These are phyloP conservation scores for Podaxis pistillaris DNA, from an alignment of 768 basidiomycete species.

Conservation along the genomic window DNA sequence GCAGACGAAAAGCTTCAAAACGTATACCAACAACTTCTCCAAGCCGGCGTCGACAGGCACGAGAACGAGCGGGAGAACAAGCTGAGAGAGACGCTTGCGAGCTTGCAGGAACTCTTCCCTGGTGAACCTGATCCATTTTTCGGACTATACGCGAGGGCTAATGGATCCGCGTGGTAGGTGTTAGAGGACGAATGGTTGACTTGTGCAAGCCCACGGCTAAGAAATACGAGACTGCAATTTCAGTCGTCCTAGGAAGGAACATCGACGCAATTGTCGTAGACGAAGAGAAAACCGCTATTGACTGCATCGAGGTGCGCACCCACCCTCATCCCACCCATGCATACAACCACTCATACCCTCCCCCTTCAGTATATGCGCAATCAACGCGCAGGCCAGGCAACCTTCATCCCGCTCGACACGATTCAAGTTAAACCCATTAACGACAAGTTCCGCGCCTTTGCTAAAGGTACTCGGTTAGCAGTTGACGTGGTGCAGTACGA, in stretches of 20 bases:
- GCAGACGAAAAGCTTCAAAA: conserved; percentile 88
- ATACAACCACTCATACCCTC: background rate
- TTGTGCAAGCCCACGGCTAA: conserved; percentile 91
- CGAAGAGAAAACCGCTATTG: conserved; percentile 94
- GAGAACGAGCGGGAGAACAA: conserved; percentile 82
- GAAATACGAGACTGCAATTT: conserved; percentile 91
- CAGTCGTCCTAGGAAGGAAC: conserved; percentile 90
- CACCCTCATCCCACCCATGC: background rate
- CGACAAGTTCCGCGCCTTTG: conserved; percentile 92
- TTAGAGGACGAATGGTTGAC: conserved; percentile 90
- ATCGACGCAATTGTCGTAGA: conserved; percentile 96
- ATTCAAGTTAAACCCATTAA: conserved; percentile 93
- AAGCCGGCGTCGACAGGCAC: conserved; percentile 86
- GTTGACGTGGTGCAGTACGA: conserved; percentile 86
- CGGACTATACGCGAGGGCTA: background rate
- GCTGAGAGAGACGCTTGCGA: conserved; percentile 83
- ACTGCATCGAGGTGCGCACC: conserved; percentile 83
- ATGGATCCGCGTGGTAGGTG: conserved; percentile 48
- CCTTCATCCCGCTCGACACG: conserved; percentile 97
- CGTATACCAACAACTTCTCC: conserved; percentile 78
- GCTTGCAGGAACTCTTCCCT: conserved; percentile 86
- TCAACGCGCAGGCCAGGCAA: conserved; percentile 93
- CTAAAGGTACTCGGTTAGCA: conserved; percentile 81
- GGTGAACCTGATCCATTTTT: conserved; percentile 40
- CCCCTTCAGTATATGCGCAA: conserved; percentile 86